Conservation (phyloP, 768 basidiomycete species). For the Boletus rufocinnamomeus region DNA sequence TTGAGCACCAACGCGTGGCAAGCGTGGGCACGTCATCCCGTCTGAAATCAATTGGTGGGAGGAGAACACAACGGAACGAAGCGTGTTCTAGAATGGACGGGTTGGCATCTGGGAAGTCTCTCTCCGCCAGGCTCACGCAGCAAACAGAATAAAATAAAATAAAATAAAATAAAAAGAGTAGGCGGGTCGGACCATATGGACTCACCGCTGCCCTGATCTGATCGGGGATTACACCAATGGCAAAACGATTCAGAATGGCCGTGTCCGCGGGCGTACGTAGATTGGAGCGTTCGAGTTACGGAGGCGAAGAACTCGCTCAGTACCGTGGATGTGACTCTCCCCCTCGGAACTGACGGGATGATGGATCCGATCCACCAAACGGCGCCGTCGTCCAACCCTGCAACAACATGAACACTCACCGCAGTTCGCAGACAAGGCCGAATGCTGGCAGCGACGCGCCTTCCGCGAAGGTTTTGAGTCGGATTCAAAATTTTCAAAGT, state of each 20-base stretch:
- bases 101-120: background rate
- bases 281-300: background rate
- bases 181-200: background rate
- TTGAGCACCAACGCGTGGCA: conserved; percentile 1
- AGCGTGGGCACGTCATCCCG: conserved; percentile 1
- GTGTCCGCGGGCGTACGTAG: conserved; percentile 7
- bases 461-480: conserved; percentile 30
- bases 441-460: background rate
- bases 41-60: background rate
- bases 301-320: background rate
- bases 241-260: background rate
- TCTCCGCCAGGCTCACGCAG: background rate
- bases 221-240: background rate
- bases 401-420: background rate
- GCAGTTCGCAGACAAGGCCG: background rate
- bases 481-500: conserved; percentile 15
- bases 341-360: background rate
- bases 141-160: background rate
- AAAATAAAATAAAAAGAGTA: background rate
- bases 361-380: background rate
- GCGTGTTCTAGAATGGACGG: background rate
- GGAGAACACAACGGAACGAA: background rate
- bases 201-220: background rate
- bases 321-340: background rate
- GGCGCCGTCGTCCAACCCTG: background rate